phyloP scores from a whole-genome alignment of 805 yeast genomes.

The Candida qinlingensis region DNA sequence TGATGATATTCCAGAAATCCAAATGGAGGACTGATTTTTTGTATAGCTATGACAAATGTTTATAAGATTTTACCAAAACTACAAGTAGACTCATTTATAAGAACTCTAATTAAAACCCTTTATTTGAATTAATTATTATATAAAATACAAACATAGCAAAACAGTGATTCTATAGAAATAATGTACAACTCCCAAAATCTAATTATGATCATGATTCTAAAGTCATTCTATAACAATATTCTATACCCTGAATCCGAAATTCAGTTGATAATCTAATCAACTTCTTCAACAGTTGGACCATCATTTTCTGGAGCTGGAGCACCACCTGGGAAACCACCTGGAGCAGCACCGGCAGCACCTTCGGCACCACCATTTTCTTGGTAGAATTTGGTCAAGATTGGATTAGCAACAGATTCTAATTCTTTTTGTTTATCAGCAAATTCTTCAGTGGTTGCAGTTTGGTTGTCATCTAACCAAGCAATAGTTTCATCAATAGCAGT shows the following conservation, averaged over 20 bases:
- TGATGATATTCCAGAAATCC: conserved; percentile 11
- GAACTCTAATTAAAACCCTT: background rate
- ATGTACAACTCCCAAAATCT: background rate
- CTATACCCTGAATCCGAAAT: no score
- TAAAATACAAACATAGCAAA: background rate
- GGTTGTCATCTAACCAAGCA: conserved; percentile 89
- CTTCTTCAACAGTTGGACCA: conserved; percentile 77
- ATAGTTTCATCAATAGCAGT: conserved; percentile 83
- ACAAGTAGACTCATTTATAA: background rate
- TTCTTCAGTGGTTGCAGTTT: conserved; percentile 90
- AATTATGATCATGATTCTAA: background rate
- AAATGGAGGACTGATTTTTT: conserved; percentile 10
- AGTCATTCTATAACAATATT: background rate
- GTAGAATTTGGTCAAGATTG: conserved; percentile 95
- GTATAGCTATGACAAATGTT: background rate
- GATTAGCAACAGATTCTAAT: conserved; percentile 91
- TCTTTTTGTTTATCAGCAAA: conserved; percentile 91
- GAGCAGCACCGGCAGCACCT: conserved; percentile 38
- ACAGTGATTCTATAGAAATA: background rate
- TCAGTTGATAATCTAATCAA: conserved; percentile 41
- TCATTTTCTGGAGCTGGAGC: conserved; percentile 44
- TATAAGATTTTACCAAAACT: background rate
- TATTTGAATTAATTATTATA: no score
- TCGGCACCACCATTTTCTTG: conserved; percentile 89
- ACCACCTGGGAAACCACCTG: conserved; percentile 52